Percentiles rank a stretch among this genome's conserved stretches.
phyloP scores from a whole-genome alignment of 768 basidiomycete species.

The Daedaleopsis nitida region DNA sequence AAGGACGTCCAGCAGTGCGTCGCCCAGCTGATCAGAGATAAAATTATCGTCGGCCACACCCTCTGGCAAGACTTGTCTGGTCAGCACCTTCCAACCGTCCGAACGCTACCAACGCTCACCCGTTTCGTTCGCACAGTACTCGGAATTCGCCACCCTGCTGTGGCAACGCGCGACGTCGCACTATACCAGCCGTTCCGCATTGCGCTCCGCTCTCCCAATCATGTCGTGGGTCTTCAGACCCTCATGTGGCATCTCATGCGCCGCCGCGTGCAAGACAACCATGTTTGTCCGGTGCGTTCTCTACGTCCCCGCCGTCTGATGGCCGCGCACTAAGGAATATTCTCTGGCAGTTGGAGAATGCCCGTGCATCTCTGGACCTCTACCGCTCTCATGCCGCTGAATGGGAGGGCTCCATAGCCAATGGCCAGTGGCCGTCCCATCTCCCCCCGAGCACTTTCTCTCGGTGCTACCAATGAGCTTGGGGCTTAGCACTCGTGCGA shows the following conservation, averaged over 20 bases:
- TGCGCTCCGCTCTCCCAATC: constrained; percentile 64
- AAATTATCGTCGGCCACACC: constrained; percentile 74
- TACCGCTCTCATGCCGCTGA: constrained; percentile 58
- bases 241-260: constrained; percentile 83
- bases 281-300: constrained; percentile 67
- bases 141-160: constrained; percentile 79
- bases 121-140: constrained; percentile 49
- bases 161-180: constrained; percentile 77
- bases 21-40: constrained; percentile 66
- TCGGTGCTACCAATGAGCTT: constrained; percentile 64
- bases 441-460: constrained; percentile 82
- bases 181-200: constrained; percentile 82
- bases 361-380: constrained; percentile 56
- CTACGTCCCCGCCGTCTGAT: background rate
- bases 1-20: constrained; percentile 65
- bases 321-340: constrained; percentile 5
- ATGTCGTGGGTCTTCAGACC: constrained; percentile 74
- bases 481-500: background rate
- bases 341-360: constrained; percentile 67
- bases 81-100: constrained; percentile 31
- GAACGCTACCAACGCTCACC: no score
- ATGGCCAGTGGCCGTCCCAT: constrained; percentile 71
- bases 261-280: constrained; percentile 72
- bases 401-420: constrained; percentile 66
- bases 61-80: constrained; percentile 84